Conservation (phyloP, 2,329 filamentous ascomycete species). For the Aspergillus fumigatiaffinis region DNA sequence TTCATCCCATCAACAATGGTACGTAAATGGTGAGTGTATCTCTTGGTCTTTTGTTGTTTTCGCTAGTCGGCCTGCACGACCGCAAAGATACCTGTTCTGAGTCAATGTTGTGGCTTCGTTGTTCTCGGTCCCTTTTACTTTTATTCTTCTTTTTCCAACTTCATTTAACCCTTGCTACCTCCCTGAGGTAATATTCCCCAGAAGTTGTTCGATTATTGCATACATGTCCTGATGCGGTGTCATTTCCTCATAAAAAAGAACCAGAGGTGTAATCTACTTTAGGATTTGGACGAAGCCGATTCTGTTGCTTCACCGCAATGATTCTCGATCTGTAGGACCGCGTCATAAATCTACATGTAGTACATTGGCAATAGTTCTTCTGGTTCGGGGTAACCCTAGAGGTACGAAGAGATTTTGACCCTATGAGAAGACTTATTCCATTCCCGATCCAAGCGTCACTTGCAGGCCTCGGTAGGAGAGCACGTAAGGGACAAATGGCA, state of each 20-base stretch:
- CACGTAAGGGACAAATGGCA: not conserved
- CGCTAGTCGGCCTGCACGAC: constrained; percentile 23
- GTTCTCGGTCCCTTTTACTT: constrained; percentile 10
- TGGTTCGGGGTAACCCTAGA: not conserved
- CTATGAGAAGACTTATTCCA: not conserved
- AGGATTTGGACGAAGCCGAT: constrained; percentile 6
- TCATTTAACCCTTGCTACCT: constrained; percentile 9
- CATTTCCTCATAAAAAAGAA: constrained; percentile 4
- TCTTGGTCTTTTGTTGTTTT: constrained; percentile 13
- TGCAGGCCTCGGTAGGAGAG: not conserved
- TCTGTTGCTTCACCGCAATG: not conserved
- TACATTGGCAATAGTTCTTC: not conserved
- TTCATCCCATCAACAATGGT: constrained; percentile 10
- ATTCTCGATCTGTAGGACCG: not conserved
- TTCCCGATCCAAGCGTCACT: not conserved
- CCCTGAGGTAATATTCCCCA: constrained; percentile 13
- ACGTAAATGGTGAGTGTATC: constrained; percentile 10
- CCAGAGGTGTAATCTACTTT: constrained; percentile 16
- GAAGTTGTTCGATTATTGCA: constrained; percentile 13
- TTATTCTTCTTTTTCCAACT: constrained; percentile 11
- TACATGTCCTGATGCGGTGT: constrained; percentile 12
- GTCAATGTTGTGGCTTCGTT: constrained; percentile 17
- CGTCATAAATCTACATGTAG: not conserved
- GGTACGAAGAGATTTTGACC: not conserved
- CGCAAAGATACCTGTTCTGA: constrained; percentile 33